phyloP scores from a whole-genome alignment of 1,284 basidiomycete genomes.

The Boletellus deceptivus region DNA sequence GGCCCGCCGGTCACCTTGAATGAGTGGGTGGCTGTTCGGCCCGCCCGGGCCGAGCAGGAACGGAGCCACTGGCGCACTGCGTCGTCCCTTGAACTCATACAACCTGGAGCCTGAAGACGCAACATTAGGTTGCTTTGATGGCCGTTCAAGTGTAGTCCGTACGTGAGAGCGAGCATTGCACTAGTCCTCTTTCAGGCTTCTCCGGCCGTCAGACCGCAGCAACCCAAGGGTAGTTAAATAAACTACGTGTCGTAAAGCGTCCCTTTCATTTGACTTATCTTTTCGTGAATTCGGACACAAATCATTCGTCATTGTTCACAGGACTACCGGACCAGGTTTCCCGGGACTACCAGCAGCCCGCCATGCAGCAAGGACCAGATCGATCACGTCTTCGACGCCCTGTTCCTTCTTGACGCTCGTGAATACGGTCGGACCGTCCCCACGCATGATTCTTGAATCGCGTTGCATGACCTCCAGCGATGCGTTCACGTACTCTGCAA shows the following conservation, averaged over 20 bases:
- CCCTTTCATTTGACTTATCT: not conserved
- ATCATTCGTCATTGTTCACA: conserved; percentile 38
- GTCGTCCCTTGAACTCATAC: conserved; percentile 6
- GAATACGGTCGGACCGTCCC: conserved; percentile 92
- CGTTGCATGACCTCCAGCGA: conserved; percentile 94
- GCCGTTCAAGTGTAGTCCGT: not conserved
- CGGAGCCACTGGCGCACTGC: not conserved
- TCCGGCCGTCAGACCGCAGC: conserved; percentile 2
- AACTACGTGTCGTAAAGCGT: conserved; percentile 7
- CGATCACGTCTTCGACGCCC: conserved; percentile 82
- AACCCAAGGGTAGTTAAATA: not conserved
- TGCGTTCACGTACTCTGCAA: conserved; percentile 91
- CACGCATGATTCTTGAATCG: conserved; percentile 91
- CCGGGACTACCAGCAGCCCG: conserved; percentile 73
- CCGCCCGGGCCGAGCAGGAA: too few species aligned
- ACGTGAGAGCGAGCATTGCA: conserved; percentile 9
- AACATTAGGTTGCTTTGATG: not conserved
- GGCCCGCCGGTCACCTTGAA: too few species aligned
- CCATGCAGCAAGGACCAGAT: conserved; percentile 87
- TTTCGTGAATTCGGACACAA: not conserved
- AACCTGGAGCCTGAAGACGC: not conserved
- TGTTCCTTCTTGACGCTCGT: conserved; percentile 79
- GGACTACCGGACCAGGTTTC: conserved; percentile 40
- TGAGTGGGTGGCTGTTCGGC: too few species aligned
- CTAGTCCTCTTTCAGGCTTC: not conserved